Percentiles rank a stretch among this genome's conserved stretches.
phyloP scores from a whole-genome alignment of 768 basidiomycete species.

The Trametes elegans region DNA sequence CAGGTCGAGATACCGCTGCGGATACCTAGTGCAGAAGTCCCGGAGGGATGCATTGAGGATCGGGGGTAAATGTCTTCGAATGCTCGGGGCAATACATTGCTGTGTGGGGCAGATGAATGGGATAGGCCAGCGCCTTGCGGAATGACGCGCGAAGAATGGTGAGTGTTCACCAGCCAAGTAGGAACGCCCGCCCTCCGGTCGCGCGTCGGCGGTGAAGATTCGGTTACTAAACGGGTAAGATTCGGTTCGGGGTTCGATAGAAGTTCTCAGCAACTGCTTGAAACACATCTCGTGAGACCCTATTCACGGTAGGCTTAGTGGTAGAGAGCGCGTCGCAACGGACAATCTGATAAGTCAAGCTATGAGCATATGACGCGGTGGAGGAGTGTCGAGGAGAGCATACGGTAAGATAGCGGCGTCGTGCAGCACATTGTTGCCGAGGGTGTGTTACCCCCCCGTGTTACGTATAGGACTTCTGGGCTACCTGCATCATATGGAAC shows the following conservation, averaged over 20 bases:
- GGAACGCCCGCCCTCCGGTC: slow-evolving; percentile 17
- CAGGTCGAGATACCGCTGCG: background rate
- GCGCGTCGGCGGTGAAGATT: slow-evolving; percentile 25
- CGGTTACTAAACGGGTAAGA: slow-evolving; percentile 28
- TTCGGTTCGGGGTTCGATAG: slow-evolving; percentile 22
- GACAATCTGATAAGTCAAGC: background rate
- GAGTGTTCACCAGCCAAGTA: background rate
- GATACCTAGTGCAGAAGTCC: slow-evolving; percentile 8
- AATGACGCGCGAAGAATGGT: slow-evolving; percentile 11
- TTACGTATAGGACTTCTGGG: too few relatives aligned
- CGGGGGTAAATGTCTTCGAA: slow-evolving; percentile 28
- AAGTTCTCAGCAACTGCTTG: background rate
- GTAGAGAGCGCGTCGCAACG: background rate
- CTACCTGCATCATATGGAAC: too few relatives aligned
- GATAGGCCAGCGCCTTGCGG: background rate
- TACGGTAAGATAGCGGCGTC: background rate
- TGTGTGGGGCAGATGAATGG: slow-evolving; percentile 23
- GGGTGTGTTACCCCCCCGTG: too few relatives aligned
- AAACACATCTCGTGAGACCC: background rate
- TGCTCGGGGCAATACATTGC: slow-evolving; percentile 28
- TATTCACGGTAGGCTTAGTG: too few relatives aligned
- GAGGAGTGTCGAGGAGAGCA: background rate
- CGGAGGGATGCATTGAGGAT: slow-evolving; percentile 12
- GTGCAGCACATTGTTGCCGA: background rate
- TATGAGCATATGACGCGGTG: slow-evolving; percentile 11